Evolutionary conservation across 2,329 filamentous ascomycete genomes (phyloP), one percentile per base, ranked within the genome.

Genomic region (Fusarium sterilihyphosum): DNA sequence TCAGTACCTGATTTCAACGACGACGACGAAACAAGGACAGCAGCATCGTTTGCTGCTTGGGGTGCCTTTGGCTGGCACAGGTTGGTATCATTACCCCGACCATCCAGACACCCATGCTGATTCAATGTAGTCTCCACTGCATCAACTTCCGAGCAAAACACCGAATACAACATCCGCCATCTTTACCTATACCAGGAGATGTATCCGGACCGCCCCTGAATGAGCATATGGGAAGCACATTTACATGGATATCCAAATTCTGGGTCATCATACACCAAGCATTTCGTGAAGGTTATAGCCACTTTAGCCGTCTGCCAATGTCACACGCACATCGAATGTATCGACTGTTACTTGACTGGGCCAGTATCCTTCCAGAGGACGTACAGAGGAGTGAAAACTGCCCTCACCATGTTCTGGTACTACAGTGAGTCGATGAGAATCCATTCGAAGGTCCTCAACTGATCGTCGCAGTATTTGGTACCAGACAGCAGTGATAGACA

Each of bases 121-220:
- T 18, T 4, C 3, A 0, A 7, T 8, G 5, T 12, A 71, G 68
- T 18, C 22, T 61, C 1, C 68, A 71, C 2, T 67, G 54, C 2
- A 31, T 49, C 10, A 57, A 67, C 13, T 71, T 71, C 13, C 49
- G 68, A 11, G 16, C 37, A 3, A n/a, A 61, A 18, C 68, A 71
- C 4, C 54, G 20, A 11, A 62, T 67, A 47, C 3, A 5, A 0
- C 17, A 52, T 2, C 56, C 44, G 0, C 61, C 68, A 24, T 29
- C 35, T 12, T 44, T 71, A 8, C 69, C 61, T 3, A 71, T 71
- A 53, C 69, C 67, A 1, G 69, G 69, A 16, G 67, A 71, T 8
- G 10, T 33, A 4, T 58, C 20, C 0, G 67, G 61, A 4, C 67
- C 61, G 2, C n/a, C 40, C 4, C 18, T 71, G 1, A 14, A 14